Percentiles rank a stretch among this genome's conserved stretches.
Evolutionary conservation across 208 protist genomes (phyloP).

Genomic region (Leishmania tropica): DNA sequence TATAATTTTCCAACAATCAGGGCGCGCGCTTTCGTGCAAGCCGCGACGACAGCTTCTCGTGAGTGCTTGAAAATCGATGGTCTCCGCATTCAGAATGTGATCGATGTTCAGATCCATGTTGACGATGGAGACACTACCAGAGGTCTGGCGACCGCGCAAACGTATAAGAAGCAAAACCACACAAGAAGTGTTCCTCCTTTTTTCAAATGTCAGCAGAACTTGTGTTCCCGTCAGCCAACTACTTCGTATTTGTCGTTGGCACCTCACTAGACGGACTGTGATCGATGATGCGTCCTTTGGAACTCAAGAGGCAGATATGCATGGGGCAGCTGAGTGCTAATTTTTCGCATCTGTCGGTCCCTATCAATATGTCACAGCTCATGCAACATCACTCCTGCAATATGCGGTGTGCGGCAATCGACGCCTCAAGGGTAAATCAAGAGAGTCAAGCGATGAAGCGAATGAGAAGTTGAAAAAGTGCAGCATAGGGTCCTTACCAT

Average conservation of each 20-base stretch:
- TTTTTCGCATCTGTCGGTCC: background rate
- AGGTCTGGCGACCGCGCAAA: background rate
- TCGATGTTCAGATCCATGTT: slow-evolving; percentile 21
- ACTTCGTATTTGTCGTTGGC: background rate
- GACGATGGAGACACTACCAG: slow-evolving; percentile 6
- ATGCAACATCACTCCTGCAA: background rate
- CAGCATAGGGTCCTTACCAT: background rate
- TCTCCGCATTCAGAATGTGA: slow-evolving; percentile 19
- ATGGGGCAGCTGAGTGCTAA: background rate
- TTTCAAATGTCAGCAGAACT: background rate
- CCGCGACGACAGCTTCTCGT: slow-evolving; percentile 54
- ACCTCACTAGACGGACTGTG: too few species aligned
- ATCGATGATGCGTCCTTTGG: background rate
- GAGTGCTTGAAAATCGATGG: slow-evolving; percentile 39
- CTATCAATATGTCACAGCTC: background rate
- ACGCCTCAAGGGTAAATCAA: background rate
- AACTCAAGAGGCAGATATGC: background rate
- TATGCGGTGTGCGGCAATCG: background rate
- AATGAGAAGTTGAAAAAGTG: background rate
- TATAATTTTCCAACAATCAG: slow-evolving; percentile 71
- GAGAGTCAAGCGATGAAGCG: background rate
- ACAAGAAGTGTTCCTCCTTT: background rate
- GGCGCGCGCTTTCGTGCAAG: slow-evolving; percentile 40
- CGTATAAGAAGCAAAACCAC: background rate
- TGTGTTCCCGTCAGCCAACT: background rate